phyloP scores from a whole-genome alignment of 2,329 filamentous ascomycete species.

The Penicillium sp. region DNA sequence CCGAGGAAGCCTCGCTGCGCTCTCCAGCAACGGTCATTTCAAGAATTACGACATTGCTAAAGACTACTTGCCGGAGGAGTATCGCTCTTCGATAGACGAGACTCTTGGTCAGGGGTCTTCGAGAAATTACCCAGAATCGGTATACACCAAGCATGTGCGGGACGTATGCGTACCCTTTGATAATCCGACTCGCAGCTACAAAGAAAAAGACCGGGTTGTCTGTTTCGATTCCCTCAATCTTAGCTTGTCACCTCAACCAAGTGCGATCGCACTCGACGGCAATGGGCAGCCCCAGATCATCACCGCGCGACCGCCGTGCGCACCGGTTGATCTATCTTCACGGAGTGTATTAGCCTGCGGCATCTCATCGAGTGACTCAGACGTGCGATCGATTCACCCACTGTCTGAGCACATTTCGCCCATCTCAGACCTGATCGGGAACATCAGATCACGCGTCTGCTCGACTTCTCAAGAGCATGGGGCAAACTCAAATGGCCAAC shows the following conservation, averaged over 20 bases:
- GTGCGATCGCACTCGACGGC: slow-evolving; percentile 52
- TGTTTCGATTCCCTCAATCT: slow-evolving; percentile 60
- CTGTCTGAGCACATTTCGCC: slow-evolving; percentile 24
- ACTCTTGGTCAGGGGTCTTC: slow-evolving; percentile 40
- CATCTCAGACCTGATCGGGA: slow-evolving; percentile 28
- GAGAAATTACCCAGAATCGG: slow-evolving; percentile 40
- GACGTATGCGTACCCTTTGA: slow-evolving; percentile 47
- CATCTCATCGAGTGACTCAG: slow-evolving; percentile 22
- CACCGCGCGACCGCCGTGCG: slow-evolving; percentile 43
- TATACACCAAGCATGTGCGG: slow-evolving; percentile 46
- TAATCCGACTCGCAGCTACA: slow-evolving; percentile 41
- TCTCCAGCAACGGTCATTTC: slow-evolving; percentile 59
- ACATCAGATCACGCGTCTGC: slow-evolving; percentile 26
- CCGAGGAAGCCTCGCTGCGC: slow-evolving; percentile 56
- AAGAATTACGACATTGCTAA: slow-evolving; percentile 55
- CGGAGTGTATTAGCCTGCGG: slow-evolving; percentile 35
- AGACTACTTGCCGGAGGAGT: slow-evolving; percentile 44
- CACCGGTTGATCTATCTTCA: slow-evolving; percentile 38
- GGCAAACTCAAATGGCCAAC: slow-evolving; percentile 6
- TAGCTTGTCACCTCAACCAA: slow-evolving; percentile 47
- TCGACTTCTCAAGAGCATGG: slow-evolving; percentile 13
- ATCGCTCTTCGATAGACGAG: slow-evolving; percentile 38
- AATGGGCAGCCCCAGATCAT: slow-evolving; percentile 51
- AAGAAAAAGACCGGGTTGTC: slow-evolving; percentile 51
- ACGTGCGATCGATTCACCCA: slow-evolving; percentile 33